Conservation (phyloP, 1,284 basidiomycete species). For the Cerrena zonata region DNA sequence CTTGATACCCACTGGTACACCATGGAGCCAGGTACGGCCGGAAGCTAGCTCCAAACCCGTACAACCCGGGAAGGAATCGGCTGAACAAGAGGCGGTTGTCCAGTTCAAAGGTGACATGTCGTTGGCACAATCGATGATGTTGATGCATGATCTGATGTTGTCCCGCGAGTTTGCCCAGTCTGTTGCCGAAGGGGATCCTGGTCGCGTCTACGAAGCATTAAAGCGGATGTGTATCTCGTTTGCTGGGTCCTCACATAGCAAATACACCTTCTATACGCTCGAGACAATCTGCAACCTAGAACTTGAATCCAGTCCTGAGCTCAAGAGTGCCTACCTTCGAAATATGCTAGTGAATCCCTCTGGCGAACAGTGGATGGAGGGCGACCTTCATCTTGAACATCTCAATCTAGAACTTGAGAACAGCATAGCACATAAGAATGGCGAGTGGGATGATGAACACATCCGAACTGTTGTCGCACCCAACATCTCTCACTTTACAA, state of each 20-base stretch:
- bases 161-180: conserved; percentile 15
- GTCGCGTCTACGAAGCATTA: conserved; percentile 14
- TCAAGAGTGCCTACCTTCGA: background rate
- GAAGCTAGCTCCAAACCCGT: background rate
- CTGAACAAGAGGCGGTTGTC: no score
- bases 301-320: background rate
- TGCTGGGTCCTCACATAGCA: background rate
- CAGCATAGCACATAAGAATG: conserved; percentile 15
- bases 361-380: no score
- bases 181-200: conserved; percentile 17
- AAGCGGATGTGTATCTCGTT: conserved; percentile 12
- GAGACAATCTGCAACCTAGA: background rate
- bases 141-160: conserved; percentile 9
- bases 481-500: conserved; percentile 21
- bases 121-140: background rate
- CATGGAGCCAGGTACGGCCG: background rate
- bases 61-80: no score
- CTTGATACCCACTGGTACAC: background rate
- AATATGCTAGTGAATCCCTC: background rate
- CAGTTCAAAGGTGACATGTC: background rate
- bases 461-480: conserved; percentile 16
- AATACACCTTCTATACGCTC: background rate
- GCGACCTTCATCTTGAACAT: conserved; percentile 25
- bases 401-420: conserved; percentile 21
- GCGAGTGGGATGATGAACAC: conserved; percentile 6